phyloP scores from a whole-genome alignment of 148 eudicot genomes.

The Silene latifolia region DNA sequence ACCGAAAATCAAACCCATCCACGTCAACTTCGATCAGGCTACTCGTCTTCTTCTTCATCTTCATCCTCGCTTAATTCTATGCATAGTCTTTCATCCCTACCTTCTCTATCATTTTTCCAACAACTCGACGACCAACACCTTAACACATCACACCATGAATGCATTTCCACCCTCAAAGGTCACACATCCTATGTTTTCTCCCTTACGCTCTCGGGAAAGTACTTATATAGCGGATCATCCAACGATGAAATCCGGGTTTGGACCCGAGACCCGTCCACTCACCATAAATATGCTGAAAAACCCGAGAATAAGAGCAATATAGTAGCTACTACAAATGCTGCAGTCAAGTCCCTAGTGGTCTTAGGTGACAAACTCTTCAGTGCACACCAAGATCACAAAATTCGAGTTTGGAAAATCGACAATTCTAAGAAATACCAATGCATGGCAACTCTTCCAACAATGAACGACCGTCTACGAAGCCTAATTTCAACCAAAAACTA shows the following conservation, averaged over 20 bases:
- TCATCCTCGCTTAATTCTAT: conserved; percentile 47
- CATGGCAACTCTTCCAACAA: conserved; percentile 59
- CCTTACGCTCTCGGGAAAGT: conserved; percentile 42
- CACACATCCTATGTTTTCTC: conserved; percentile 53
- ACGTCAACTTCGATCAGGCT: conserved; percentile 28
- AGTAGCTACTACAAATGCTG: conserved; percentile 32
- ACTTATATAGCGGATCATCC: conserved; percentile 55
- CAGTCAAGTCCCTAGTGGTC: conserved; percentile 53
- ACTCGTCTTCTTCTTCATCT: conserved; percentile 35
- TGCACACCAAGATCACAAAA: conserved; percentile 71
- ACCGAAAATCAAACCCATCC: conserved; percentile 29
- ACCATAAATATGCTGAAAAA: background rate
- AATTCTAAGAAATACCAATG: conserved; percentile 28
- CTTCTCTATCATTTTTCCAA: conserved; percentile 47
- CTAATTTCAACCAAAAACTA: conserved; percentile 59
- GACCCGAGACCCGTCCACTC: conserved; percentile 25
- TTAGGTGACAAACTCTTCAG: conserved; percentile 46
- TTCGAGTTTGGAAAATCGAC: conserved; percentile 64
- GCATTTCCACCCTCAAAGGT: conserved; percentile 50
- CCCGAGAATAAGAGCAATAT: conserved; percentile 2
- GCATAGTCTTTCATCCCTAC: conserved; percentile 51
- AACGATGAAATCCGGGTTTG: conserved; percentile 45
- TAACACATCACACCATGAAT: conserved; percentile 29
- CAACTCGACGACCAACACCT: conserved; percentile 20
- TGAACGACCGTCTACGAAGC: conserved; percentile 42